These are phyloP conservation scores for Solanum corneliomulleri DNA, from an alignment of 257 asterid genomes.

Conservation along the genomic window DNA sequence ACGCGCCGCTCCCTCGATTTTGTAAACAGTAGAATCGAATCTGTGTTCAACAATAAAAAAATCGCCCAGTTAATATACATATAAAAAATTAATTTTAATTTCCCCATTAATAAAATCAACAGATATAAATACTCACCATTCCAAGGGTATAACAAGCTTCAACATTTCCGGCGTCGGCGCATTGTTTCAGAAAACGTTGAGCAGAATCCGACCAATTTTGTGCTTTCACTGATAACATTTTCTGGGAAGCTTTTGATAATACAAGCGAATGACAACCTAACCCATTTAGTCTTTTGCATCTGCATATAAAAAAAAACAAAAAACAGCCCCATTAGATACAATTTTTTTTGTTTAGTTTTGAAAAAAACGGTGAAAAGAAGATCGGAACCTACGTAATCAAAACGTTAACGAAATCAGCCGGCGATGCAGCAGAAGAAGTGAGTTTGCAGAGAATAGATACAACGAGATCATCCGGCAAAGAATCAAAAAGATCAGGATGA, in stretches of 20 bases:
- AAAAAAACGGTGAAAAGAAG: not conserved
- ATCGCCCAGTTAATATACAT: not conserved
- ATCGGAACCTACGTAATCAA: constrained; percentile 50
- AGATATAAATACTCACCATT: constrained; percentile 45
- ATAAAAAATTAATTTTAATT: not conserved
- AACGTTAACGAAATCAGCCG: constrained; percentile 57
- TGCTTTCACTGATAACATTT: constrained; percentile 47
- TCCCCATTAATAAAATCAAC: not conserved
- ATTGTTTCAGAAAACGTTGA: constrained; percentile 66
- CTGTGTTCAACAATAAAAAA: constrained; percentile 22
- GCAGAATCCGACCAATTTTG: constrained; percentile 65
- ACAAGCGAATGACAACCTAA: constrained; percentile 47
- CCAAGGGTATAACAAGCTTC: constrained; percentile 75
- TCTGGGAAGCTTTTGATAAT: constrained; percentile 46
- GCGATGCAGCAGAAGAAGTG: constrained; percentile 40
- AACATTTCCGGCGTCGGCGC: constrained; percentile 67
- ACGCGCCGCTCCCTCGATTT: constrained; percentile 68
- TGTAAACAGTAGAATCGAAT: constrained; percentile 78
- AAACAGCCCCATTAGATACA: not conserved
- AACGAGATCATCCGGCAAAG: constrained; percentile 72
- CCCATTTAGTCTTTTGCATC: constrained; percentile 63
- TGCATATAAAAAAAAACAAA: constrained; percentile 7
- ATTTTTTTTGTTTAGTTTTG: not conserved
- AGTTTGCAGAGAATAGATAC: constrained; percentile 46
- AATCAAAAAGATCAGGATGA: constrained; percentile 40